Percentiles rank a stretch among this genome's conserved stretches.
phyloP scores from a whole-genome alignment of 805 yeast genomes.

The Zygosaccharomyces pseudorouxii region DNA sequence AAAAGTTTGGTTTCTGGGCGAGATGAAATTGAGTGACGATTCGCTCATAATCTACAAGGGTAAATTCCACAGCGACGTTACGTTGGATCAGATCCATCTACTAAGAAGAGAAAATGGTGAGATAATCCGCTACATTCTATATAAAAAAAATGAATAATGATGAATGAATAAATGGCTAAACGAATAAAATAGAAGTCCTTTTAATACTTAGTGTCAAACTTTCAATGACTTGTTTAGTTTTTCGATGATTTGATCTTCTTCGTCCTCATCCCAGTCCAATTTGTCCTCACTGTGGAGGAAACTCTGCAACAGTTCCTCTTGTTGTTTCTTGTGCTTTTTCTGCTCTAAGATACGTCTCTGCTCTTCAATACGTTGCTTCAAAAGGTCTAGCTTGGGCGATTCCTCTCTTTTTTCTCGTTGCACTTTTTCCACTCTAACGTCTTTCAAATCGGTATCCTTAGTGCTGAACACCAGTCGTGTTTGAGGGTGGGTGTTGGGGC shows the following conservation, averaged over 20 bases:
- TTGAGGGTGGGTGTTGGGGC: conserved; percentile 2
- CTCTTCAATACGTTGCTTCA: conserved; percentile 32
- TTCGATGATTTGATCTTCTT: conserved; percentile 25
- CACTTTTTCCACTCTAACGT: not conserved
- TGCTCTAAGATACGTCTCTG: conserved; percentile 25
- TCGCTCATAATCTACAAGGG: conserved; percentile 30
- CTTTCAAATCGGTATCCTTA: conserved; percentile 6
- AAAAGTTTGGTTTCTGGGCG: conserved; percentile 33
- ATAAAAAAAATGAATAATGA: conserved; percentile 20
- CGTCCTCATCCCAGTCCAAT: conserved; percentile 33
- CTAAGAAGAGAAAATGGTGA: conserved; percentile 27
- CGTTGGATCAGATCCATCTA: conserved; percentile 29
- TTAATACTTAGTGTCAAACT: conserved; percentile 4
- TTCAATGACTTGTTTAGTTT: conserved; percentile 18
- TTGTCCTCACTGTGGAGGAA: conserved; percentile 27
- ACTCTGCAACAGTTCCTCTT: conserved; percentile 25
- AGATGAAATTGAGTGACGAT: conserved; percentile 22
- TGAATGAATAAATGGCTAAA: not conserved
- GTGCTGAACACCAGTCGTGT: conserved; percentile 11
- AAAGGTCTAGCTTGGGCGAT: conserved; percentile 15
- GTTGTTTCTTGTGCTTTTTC: conserved; percentile 26
- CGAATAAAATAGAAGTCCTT: not conserved
- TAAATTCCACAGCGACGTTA: conserved; percentile 31
- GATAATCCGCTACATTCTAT: conserved; percentile 28
- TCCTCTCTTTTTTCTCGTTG: not conserved